phyloP scores from a whole-genome alignment of 78 protist species.

The Protostelium mycophagum region DNA sequence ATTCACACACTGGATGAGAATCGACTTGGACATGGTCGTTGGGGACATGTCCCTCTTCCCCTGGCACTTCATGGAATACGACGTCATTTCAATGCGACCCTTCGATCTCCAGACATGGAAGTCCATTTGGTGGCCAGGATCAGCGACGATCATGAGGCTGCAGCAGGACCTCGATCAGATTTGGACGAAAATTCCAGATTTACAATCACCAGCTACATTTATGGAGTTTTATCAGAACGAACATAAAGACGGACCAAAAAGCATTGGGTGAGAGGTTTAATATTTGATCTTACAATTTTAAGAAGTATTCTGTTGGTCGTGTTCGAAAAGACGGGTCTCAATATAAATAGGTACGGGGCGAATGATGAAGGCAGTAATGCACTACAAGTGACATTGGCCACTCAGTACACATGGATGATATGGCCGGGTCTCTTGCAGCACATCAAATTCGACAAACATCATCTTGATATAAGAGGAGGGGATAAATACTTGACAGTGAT shows the following conservation, averaged over 20 bases:
- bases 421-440: not conserved
- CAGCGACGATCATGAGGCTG: not conserved
- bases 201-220: not conserved
- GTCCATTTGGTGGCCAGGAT: not conserved
- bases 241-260: not conserved
- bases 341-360: not conserved
- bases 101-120: not conserved
- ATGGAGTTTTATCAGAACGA: not conserved
- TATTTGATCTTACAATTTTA: too few relatives aligned
- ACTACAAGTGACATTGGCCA: not conserved
- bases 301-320: too few relatives aligned
- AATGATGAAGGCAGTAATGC: not conserved
- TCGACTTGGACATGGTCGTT: not conserved
- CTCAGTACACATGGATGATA: not conserved
- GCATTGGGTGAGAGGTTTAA: not conserved
- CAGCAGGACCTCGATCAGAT: not conserved
- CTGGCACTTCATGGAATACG: not conserved
- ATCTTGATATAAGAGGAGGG: not conserved
- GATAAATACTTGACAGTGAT: not conserved
- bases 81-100: not conserved
- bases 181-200: not conserved
- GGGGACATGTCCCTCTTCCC: not conserved
- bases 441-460: not conserved
- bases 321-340: too few relatives aligned
- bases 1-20: not conserved